Conservation (phyloP, 108 stramenopile species). For the Cyclotella distinguenda region DNA sequence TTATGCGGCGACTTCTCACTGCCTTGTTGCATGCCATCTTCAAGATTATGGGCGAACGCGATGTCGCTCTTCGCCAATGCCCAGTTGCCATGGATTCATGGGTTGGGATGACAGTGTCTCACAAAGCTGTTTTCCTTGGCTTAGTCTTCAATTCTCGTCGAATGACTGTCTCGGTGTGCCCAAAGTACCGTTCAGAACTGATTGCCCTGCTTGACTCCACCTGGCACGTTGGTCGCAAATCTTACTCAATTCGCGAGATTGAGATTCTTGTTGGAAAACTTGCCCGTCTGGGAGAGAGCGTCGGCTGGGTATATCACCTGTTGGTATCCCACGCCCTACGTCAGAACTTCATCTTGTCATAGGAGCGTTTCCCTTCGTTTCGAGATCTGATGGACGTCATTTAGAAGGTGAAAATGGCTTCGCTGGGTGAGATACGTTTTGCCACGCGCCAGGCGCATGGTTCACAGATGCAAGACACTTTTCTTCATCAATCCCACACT, state of each 20-base stretch:
- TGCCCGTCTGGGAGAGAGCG: not conserved
- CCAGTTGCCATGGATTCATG: slow-evolving; percentile 11
- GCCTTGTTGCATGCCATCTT: slow-evolving; percentile 20
- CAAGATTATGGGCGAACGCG: not conserved
- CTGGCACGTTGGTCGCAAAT: slow-evolving; percentile 1
- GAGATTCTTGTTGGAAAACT: slow-evolving; percentile 2
- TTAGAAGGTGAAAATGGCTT: not conserved
- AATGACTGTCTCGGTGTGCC: slow-evolving; percentile 6
- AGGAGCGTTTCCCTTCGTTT: too few relatives aligned
- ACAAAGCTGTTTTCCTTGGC: slow-evolving; percentile 1
- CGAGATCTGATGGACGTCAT: not conserved
- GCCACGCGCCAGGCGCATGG: too few relatives aligned
- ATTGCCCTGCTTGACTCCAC: not conserved
- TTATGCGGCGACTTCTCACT: not conserved
- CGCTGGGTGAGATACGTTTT: too few relatives aligned
- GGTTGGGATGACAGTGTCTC: not conserved
- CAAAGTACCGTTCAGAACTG: not conserved
- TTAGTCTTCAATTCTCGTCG: not conserved
- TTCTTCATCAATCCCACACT: too few relatives aligned
- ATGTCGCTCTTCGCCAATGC: not conserved
- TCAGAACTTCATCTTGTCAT: not conserved
- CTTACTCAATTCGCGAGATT: not conserved
- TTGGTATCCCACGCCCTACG: not conserved
- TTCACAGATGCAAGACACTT: too few relatives aligned
- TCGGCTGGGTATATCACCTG: slow-evolving; percentile 8